phyloP scores from a whole-genome alignment of 805 yeast genomes.

The Candida namnaoensis region DNA sequence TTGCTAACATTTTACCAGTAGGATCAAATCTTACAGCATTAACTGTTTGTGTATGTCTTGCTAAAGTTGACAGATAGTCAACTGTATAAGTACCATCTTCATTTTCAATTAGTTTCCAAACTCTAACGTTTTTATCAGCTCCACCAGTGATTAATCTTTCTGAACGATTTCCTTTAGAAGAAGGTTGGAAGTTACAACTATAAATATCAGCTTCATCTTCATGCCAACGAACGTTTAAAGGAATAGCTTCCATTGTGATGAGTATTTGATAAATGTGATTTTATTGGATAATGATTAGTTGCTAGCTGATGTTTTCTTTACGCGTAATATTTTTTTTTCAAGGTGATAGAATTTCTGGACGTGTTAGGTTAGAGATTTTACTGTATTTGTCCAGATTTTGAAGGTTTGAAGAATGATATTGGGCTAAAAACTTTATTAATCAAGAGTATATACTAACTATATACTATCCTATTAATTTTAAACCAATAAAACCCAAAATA shows the following conservation, averaged over 20 bases:
- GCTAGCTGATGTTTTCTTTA: no score
- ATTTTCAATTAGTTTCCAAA: conserved; percentile 29
- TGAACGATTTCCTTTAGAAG: conserved; percentile 13
- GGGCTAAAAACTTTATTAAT: no score
- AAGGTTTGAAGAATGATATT: no score
- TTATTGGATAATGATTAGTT: no score
- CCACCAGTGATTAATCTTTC: conserved; percentile 80
- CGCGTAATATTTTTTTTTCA: no score
- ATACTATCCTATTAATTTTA: no score
- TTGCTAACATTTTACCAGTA: conserved; percentile 62
- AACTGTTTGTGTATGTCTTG: conserved; percentile 91
- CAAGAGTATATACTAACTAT: no score
- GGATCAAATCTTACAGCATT: conserved; percentile 81
- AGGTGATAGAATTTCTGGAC: no score
- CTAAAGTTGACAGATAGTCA: conserved; percentile 70
- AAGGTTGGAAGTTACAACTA: conserved; percentile 55
- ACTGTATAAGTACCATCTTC: conserved; percentile 33
- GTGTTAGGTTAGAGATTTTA: no score
- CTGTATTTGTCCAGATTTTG: no score
- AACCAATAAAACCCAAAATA: no score
- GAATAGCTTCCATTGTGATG: conserved; percentile 26
- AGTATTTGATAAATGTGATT: no score
- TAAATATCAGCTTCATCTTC: conserved; percentile 71
- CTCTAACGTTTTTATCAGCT: conserved; percentile 85
- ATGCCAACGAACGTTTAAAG: conserved; percentile 64